phyloP scores from a whole-genome alignment of 73 alveolate genomes.

The Tetrahymena borealis region DNA sequence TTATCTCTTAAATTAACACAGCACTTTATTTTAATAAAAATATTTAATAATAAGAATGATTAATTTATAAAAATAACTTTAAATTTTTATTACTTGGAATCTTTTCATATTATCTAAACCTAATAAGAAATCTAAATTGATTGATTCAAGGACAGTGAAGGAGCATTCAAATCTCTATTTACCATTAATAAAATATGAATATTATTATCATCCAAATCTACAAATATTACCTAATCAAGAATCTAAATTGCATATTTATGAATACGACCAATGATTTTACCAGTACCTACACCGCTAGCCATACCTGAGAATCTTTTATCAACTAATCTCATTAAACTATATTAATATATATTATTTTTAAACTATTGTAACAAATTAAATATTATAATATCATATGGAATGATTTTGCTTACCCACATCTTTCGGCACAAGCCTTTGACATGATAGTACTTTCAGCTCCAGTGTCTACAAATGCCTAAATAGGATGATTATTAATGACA shows the following conservation, averaged over 20 bases:
- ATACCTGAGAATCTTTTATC: slow-evolving; percentile 85
- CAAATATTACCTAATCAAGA: slow-evolving; percentile 42
- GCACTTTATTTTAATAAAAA: slow-evolving; percentile 47
- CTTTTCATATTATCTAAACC: slow-evolving; percentile 89
- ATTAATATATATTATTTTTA: neutral
- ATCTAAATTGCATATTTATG: slow-evolving; percentile 88
- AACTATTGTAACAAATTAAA: too few relatives aligned
- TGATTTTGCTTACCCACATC: slow-evolving; percentile 50
- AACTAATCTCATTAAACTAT: slow-evolving; percentile 64
- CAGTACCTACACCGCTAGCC: slow-evolving; percentile 88
- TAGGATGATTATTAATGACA: slow-evolving; percentile 66
- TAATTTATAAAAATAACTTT: neutral
- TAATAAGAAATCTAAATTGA: slow-evolving; percentile 76
- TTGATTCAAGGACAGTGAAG: slow-evolving; percentile 78
- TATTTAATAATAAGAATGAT: too few relatives aligned
- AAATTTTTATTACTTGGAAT: neutral
- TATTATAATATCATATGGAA: neutral
- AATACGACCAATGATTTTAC: slow-evolving; percentile 77
- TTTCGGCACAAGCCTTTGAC: slow-evolving; percentile 69
- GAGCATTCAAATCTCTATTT: slow-evolving; percentile 56
- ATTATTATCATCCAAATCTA: neutral
- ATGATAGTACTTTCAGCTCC: slow-evolving; percentile 92
- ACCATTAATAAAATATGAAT: neutral
- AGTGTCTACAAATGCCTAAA: slow-evolving; percentile 85
- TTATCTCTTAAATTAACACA: slow-evolving; percentile 69